Conservation (phyloP, 768 basidiomycete genomes). For the Vishniacozyma victoriae region DNA sequence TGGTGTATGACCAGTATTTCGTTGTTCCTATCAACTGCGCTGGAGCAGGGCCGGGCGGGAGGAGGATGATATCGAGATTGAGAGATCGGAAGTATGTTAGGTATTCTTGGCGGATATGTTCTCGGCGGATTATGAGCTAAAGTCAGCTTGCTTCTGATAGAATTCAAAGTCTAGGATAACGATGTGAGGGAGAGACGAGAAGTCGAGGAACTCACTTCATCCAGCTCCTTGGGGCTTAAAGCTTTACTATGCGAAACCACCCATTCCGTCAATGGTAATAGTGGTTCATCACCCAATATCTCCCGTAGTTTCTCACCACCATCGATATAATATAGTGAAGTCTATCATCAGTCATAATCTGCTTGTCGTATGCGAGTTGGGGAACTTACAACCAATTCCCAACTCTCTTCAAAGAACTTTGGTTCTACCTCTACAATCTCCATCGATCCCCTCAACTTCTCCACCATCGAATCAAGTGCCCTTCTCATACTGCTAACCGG, state of each 20-base stretch:
- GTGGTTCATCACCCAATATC: conserved; percentile 11
- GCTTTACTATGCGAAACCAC: conserved; percentile 12
- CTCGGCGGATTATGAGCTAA: conserved; percentile 18
- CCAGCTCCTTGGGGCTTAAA: conserved; percentile 1
- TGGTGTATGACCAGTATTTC: not conserved
- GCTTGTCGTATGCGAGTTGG: not conserved
- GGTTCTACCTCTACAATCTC: not conserved
- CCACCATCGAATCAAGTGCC: conserved; percentile 49
- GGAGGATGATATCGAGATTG: conserved; percentile 27
- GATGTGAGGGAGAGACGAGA: not conserved
- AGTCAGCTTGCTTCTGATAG: too few relatives aligned
- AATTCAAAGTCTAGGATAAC: too few relatives aligned
- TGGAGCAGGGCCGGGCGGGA: conserved; percentile 18
- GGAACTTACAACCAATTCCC: conserved; percentile 15
- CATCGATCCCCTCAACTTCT: conserved; percentile 7
- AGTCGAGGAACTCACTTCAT: conserved; percentile 11
- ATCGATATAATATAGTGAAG: conserved; percentile 19
- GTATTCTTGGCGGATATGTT: conserved; percentile 12
- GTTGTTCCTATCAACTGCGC: conserved; percentile 8
- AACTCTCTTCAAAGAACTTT: conserved; percentile 5
- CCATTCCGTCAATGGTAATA: conserved; percentile 29
- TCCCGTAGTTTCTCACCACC: conserved; percentile 10
- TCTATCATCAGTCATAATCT: conserved; percentile 1
- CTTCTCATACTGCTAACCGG: conserved; percentile 22
- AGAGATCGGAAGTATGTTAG: conserved; percentile 3